Base-by-base conservation (phyloP, 2,329 filamentous ascomycete species). In the Exophiala alcalophila region DNA sequence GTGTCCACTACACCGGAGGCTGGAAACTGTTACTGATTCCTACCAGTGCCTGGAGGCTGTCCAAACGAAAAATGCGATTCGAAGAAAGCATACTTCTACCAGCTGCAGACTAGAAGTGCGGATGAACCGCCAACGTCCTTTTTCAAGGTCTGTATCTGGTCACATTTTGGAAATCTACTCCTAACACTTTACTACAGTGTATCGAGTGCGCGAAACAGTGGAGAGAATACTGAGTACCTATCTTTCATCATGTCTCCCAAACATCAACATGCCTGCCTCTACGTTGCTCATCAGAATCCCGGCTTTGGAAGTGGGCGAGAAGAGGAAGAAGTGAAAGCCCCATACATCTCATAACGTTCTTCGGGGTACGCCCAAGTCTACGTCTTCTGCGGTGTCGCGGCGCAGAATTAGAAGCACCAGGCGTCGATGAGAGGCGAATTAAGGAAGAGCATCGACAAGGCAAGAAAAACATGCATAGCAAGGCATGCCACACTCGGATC, bases 81-180 rank as follows among this genome's bases (percentile, higher is more conserved):
- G 51, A 76, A 80, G 48, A 81, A 88, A 70, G 92, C 92, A 3
- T 94, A 90, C 52, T 97, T 91, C 72, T 94, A 90, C 72, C 88
- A 95, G 73, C 81, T 97, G 57, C 92, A 98, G 76, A 97, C 97
- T 68, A 82, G 92, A 57, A 94, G 88, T 73, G 92, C 92, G 38
- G 92, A 98, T 69, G 92, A 98, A 74, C 92, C 92, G 48, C 96
- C 95, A 86, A 98, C 92, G 55, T 91, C 82, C 48, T 97, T 97
- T 68, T 94, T 84, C 69, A 92, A 89, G 78, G 85, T 87, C 60
- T 40, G 68, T 10, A 28, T 4, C 28, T 19, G n/a, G n/a, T 59
- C 36, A 29, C 21, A 31, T 7, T 10, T 12, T 20, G 20, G 3
- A 6, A 4, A 11, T 28, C 25, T 5, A 28, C 37, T 16, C 55